Conservation (phyloP, 2,329 filamentous ascomycete genomes). For the Diaporthe sp. region DNA sequence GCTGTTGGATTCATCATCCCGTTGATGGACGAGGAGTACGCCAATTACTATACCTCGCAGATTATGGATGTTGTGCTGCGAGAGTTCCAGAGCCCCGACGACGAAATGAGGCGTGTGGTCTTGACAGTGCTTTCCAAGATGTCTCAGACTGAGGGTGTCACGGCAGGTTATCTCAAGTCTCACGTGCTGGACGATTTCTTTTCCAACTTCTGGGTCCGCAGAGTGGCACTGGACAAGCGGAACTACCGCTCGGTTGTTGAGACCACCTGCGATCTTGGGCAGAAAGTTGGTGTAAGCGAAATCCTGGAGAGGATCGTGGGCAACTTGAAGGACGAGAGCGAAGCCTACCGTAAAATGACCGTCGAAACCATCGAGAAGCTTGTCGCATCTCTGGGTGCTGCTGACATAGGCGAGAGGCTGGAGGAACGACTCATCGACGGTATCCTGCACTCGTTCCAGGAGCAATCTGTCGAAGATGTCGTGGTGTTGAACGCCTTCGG, state of each 20-base stretch:
- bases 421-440: constrained; percentile 96
- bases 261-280: constrained; percentile 94
- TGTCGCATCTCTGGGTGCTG: constrained; percentile 90
- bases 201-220: constrained; percentile 97
- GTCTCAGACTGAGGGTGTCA: constrained; percentile 93
- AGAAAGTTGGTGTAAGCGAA: constrained; percentile 97
- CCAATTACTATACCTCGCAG: constrained; percentile 98
- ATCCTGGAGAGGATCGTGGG: constrained; percentile 93
- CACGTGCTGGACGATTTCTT: constrained; percentile 97
- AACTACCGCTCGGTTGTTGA: constrained; percentile 99
- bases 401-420: constrained; percentile 90
- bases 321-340: constrained; percentile 98
- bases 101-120: constrained; percentile 99
- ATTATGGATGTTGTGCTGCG: constrained; percentile 98
- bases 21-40: constrained; percentile 99
- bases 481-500: constrained; percentile 98
- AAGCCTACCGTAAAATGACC: constrained; percentile 99
- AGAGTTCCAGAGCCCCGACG: constrained; percentile 96
- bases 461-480: constrained; percentile 95
- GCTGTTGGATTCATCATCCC: constrained; percentile 98
- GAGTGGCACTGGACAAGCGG: constrained; percentile 96
- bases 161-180: constrained; percentile 93
- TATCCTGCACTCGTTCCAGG: constrained; percentile 95
- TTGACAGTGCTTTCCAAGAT: constrained; percentile 97
- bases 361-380: constrained; percentile 98